Base-by-base conservation (phyloP, 768 basidiomycete species). In the Pleurotus giganteus region DNA sequence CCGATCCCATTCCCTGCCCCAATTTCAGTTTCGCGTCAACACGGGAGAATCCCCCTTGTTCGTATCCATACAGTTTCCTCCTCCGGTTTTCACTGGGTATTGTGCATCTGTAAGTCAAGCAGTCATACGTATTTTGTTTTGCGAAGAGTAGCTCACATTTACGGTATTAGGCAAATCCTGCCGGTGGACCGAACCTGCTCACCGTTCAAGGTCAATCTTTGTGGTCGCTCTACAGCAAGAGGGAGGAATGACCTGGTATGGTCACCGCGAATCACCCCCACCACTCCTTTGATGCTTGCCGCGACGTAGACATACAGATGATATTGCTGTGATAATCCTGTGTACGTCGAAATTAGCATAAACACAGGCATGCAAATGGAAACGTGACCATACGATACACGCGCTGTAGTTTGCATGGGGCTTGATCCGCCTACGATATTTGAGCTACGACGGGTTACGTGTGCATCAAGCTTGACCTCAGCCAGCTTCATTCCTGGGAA, bases 181-280 rank as follows among this genome's bases (percentile, higher is more conserved):
- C 65, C 7, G 57, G 57, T 17, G 63, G 69, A 4, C 56, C 69
- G 0, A 71, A 8, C 66, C 75, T 46, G 69, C 74, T 0, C 70
- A 75, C 52, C 71, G 71, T 17, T 70, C 67, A 12, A 69, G 71
- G 54, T 45, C 71, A 11, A 68, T 75, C 51, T 9, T 55, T 60
- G 29, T 68, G 66, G 66, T 57, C 61, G 24, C 55, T 60, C 53
- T 39, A 64, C 63, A 8, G 61, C 65, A 1, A 55, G 29, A 19
- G 58, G 59, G 26, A 58, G 65, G 27, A 57, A 60, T n/a, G 66
- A 68, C 47, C 47, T 69, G 19, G 66, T 69, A 6, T 69, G 62
- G 56, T 60, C 65, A 21, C 63, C 67, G 59, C 53, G 2, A 65
- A 61, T 42, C 63, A 66, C 47, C 60, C 65, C 4, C 57, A 69